Conservation (phyloP, 306 rosid species). For the Malus orientalis region DNA sequence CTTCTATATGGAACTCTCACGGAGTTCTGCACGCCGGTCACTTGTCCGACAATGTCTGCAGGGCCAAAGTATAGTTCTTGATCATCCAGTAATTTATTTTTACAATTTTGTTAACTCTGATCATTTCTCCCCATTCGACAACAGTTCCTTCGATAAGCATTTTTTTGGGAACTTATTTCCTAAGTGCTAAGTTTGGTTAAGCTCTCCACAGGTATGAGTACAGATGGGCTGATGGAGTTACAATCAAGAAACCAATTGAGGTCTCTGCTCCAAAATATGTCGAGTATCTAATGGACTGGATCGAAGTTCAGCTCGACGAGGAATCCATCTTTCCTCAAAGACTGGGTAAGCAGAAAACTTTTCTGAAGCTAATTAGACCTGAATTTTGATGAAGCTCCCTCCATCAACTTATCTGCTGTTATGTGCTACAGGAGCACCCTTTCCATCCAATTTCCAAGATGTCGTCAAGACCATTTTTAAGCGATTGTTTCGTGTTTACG, state of each 20-base stretch:
- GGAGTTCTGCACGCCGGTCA: constrained; percentile 69
- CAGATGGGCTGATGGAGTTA: constrained; percentile 87
- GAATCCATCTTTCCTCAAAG: constrained; percentile 78
- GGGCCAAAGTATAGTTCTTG: constrained; percentile 62
- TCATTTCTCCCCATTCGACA: not conserved
- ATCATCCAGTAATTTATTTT: constrained; percentile 18
- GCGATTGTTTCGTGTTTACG: constrained; percentile 81
- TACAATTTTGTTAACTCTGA: not conserved
- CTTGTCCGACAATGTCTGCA: constrained; percentile 80
- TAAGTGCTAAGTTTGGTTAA: constrained; percentile 6
- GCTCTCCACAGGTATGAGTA: constrained; percentile 59
- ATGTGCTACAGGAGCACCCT: constrained; percentile 54
- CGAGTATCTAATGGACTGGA: constrained; percentile 85
- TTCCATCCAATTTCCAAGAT: constrained; percentile 63
- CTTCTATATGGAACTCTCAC: constrained; percentile 76
- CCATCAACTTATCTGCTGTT: not conserved
- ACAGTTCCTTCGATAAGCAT: not conserved
- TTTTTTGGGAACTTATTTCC: not conserved
- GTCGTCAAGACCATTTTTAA: constrained; percentile 81
- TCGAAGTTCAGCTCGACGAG: constrained; percentile 75
- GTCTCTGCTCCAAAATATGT: constrained; percentile 92
- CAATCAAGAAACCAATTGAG: constrained; percentile 72
- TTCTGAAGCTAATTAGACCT: not conserved
- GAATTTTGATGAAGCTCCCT: not conserved
- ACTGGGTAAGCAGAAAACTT: constrained; percentile 40